Conservation (phyloP, 495 filamentous ascomycete genomes). For the Tuber brumale region DNA sequence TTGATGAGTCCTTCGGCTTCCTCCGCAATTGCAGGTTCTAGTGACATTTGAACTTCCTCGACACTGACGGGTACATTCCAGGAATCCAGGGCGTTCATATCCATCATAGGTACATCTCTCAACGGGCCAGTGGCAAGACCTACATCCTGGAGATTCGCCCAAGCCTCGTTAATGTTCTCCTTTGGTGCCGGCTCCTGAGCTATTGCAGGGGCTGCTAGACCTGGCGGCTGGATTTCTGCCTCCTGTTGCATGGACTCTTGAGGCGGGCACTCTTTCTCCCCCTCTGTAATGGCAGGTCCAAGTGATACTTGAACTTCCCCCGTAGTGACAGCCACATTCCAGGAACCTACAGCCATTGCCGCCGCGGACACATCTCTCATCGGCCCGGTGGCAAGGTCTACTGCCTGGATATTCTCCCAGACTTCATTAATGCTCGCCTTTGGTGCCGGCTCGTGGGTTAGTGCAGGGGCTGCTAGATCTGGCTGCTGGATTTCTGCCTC, state of each 20-base stretch:
- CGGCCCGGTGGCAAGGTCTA: neutral
- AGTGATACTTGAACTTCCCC: neutral
- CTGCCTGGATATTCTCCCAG: neutral
- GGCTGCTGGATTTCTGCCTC: too few relatives aligned
- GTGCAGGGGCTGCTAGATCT: too few relatives aligned
- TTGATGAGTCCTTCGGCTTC: too few relatives aligned
- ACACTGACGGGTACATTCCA: neutral
- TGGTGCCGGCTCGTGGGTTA: neutral
- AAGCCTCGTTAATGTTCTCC: neutral
- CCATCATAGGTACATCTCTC: too few relatives aligned
- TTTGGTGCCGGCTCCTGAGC: neutral
- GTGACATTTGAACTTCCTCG: neutral
- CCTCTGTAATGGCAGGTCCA: neutral
- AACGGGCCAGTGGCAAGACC: neutral
- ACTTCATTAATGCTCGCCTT: too few relatives aligned
- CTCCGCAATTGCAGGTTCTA: too few relatives aligned
- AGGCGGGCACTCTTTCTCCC: too few relatives aligned
- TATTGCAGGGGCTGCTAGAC: too few relatives aligned
- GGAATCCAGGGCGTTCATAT: neutral
- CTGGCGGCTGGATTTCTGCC: too few relatives aligned
- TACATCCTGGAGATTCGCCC: neutral
- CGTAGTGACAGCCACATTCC: neutral
- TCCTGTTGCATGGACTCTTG: too few relatives aligned
- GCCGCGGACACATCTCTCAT: fast-evolving
- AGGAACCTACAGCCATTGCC: neutral